Base-by-base conservation (phyloP, 208 protist species). In the Leishmania guyanensis region DNA sequence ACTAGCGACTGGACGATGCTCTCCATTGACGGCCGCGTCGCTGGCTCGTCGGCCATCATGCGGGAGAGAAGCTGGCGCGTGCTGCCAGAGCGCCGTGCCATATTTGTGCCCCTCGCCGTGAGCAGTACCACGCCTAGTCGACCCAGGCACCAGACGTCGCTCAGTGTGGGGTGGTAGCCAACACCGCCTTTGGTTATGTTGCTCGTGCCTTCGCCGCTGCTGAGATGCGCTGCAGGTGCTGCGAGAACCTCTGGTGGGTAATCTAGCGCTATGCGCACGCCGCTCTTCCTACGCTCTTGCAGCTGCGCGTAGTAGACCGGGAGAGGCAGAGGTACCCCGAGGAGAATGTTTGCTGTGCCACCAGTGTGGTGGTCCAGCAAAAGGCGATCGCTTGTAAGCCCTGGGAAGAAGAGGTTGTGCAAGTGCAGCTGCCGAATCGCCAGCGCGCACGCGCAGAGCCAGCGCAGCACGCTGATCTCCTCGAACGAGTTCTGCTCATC, bases 101-200 rank as follows among this genome's bases (percentile, higher is more conserved):
- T 81, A 1, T 82, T 76, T 1, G 89, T 81, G 62, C 79, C 79
- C 51, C 92, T 89, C 12, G 84, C 85, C 22, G 86, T 84, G 3
- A 95, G 85, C 50, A 97, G 76, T 46, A 90, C 78, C 74, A 86
- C 78, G 5, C 83, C 88, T 16, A 94, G 46, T 8, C 86, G 79
- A 4, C 92, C 94, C 8, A 97, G 84, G 70, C 91, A 90, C 92
- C 94, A 97, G 14, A 97, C 90, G 74, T 97, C 94, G 51, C 88
- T 94, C 46, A 89, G 73, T 1, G 66, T 82, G 22, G 81, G 62
- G 79, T 95, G 82, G 75, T 95, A 95, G 36, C 64, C 73, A 80
- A 26, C 75, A 60, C 33, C 79, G 75, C 65, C 71, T 20, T 33
- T 79, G 76, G 33, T 33, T 20, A 5, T 46, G 29, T 29, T 51